phyloP scores from a whole-genome alignment of 2,329 filamentous ascomycete species.

The Pseudocercospora ulei region DNA sequence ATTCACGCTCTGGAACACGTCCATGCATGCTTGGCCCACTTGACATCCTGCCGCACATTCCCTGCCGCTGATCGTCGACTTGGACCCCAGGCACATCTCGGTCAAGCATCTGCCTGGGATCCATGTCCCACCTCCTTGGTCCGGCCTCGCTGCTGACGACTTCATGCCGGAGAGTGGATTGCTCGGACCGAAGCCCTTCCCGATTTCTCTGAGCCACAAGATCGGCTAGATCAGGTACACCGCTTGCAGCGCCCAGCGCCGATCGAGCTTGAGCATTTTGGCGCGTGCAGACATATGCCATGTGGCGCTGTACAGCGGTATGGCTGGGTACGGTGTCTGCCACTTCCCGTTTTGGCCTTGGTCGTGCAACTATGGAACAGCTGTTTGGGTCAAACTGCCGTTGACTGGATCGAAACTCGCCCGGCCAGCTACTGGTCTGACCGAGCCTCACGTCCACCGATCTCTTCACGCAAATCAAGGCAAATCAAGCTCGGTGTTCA shows the following conservation, averaged over 20 bases:
- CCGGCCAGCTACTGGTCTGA: background rate
- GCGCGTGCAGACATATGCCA: slow-evolving; percentile 1
- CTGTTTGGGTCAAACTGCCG: slow-evolving; percentile 5
- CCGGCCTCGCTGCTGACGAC: background rate
- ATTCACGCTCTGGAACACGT: slow-evolving; percentile 5
- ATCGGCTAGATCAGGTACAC: slow-evolving; percentile 4
- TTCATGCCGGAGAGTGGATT: slow-evolving; percentile 3
- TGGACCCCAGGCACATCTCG: too few relatives aligned
- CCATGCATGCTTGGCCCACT: background rate
- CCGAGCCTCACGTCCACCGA: slow-evolving; percentile 4
- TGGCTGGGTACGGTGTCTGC: background rate
- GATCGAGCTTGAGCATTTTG: background rate
- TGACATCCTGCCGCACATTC: too few relatives aligned
- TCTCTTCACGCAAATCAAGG: slow-evolving; percentile 6
- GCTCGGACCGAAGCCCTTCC: slow-evolving; percentile 1
- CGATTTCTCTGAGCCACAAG: background rate
- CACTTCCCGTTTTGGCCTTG: slow-evolving; percentile 1
- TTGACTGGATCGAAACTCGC: slow-evolving; percentile 4
- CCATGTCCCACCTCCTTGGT: too few relatives aligned
- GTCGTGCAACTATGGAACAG: slow-evolving; percentile 5
- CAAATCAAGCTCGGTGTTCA: slow-evolving; percentile 4
- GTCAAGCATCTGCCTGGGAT: too few relatives aligned
- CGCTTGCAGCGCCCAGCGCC: background rate
- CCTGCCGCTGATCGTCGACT: too few relatives aligned
- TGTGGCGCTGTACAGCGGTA: background rate